Evolutionary conservation across 164 flowering plant genomes (phyloP), one percentile per base, ranked within the genome.

Genomic region (Vitis labrusca): DNA sequence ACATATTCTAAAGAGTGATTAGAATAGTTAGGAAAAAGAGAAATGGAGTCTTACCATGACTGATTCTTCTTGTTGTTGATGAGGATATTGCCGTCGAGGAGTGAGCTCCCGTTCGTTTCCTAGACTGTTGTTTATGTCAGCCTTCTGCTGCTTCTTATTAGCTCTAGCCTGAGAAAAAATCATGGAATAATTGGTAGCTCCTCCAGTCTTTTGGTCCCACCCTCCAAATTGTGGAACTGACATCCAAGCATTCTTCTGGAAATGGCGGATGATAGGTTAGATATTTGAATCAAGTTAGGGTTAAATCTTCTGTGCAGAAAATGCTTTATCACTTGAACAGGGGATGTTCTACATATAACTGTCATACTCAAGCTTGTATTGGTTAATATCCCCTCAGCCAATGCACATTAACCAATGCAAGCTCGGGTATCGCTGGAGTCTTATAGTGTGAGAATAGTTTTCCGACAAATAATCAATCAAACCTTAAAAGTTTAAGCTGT

Each of bases 221-320:
- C 70, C 93, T 59, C 93, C 93, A 72, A 89, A 89, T 66, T 83
- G 82, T 15, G 93, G 93, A 13, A 89, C 87, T 11, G 90, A 56
- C 70, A n/a, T 79, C 84, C 83, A 74, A 14, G 30, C 70, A 65
- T 71, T 67, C 15, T 77, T 72, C 87, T 85, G 79, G 47, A 49
- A 10, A 49, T 16, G 3, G 12, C 2, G 16, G 30, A 52, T 5
- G 13, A 49, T 13, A 4, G 44, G 44, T 37, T 37, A 6, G 44
- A 37, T 37, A 6, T 37, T 37, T 3, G 44, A 37, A 6, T 37
- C 44, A 37, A 37, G 44, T 37, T 37, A 37, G 44, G 44, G 44
- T 37, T 37, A 37, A 37, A 37, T 37, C 44, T 37, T 37, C 44
- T 37, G 7, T 37, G 44, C 44, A 37, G 44, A 37, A 37, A 37